Evolutionary conservation across 768 basidiomycete species (phyloP), one percentile per base, ranked within the genome.

Genomic region (Imleria badia): DNA sequence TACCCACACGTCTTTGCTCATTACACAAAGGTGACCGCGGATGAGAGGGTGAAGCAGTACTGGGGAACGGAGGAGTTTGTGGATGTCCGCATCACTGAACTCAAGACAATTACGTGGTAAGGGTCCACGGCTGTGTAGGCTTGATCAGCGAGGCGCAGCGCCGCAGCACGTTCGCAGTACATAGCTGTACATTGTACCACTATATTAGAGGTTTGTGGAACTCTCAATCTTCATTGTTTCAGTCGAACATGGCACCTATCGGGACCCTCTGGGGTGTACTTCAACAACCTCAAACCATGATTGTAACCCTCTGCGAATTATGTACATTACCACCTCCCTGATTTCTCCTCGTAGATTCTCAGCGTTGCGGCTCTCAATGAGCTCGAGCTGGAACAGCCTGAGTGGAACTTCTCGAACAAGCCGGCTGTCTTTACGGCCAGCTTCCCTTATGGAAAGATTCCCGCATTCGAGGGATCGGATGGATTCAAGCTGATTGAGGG

Each of bases 401-500:
- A 58, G 22, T 60, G 45, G 15, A 30, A 45, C 0, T 54, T 57
- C 33, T 17, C 23, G 0, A 46, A 61, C 29, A 66, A 55, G 43
- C 60, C 62, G 11, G 40, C 44, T 0, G 60, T 50, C 12, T 66
- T 57, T 22, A 33, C 30, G 4, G 8, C 34, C 30, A 61, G 61
- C 23, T 66, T 66, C 30, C 34, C 53, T 2, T 57, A 59, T 17
- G 61, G 59, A 1, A 66, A 65, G 35, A 50, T 63, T 10, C 64
- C 64, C 5, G 35, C 61, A 3, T 66, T 66, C 42, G 59, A 65
- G 20, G 48, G 20, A 9, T 14, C 20, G 8, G 55, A 66, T 22
- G 66, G 62, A 40, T 66, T 58, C 36, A 55, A 31, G 35, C 36
- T 66, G 34, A 43, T 39, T 2, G 61, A 66, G 38, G 59, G 65